phyloP scores from a whole-genome alignment of 495 filamentous ascomycete genomes.

The Massariosphaeria phaeospora region DNA sequence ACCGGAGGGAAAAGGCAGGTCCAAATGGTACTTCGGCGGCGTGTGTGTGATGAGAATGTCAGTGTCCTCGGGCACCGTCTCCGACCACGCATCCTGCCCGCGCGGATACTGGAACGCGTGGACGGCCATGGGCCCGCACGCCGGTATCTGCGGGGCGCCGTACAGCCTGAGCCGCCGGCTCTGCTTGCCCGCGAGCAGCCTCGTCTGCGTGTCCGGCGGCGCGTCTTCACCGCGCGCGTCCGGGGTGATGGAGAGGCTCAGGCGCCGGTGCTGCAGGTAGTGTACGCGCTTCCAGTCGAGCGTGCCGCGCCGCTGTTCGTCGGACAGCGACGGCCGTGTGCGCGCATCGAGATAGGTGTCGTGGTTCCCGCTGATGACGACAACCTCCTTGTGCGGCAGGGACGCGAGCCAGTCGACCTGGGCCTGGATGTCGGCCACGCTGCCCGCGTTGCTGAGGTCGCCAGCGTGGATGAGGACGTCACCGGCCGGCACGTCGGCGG shows the following conservation, averaged over 20 bases:
- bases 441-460: conserved; percentile 73
- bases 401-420: conserved; percentile 73
- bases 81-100: conserved; percentile 57
- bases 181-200: conserved; percentile 41
- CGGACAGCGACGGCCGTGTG: conserved; percentile 38
- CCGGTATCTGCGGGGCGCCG: conserved; percentile 61
- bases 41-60: conserved; percentile 87
- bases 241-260: conserved; percentile 42
- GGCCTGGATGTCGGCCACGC: conserved; percentile 63
- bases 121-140: conserved; percentile 50
- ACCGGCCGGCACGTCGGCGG: conserved; percentile 60
- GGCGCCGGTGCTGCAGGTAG: conserved; percentile 60
- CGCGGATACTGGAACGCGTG: conserved; percentile 65
- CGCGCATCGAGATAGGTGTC: conserved; percentile 71
- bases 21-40: conserved; percentile 68
- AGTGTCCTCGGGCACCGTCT: conserved; percentile 64
- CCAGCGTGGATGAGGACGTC: conserved; percentile 89
- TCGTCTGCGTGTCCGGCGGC: conserved; percentile 14
- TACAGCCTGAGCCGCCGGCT: conserved; percentile 51
- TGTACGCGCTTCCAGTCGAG: conserved; percentile 55
- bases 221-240: conserved; percentile 36
- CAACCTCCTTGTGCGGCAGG: conserved; percentile 70
- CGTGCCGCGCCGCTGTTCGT: conserved; percentile 39
- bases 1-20: conserved; percentile 49
- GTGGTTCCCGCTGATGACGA: conserved; percentile 86